phyloP scores from a whole-genome alignment of 345 rosid species.

The Brassica cretica region DNA sequence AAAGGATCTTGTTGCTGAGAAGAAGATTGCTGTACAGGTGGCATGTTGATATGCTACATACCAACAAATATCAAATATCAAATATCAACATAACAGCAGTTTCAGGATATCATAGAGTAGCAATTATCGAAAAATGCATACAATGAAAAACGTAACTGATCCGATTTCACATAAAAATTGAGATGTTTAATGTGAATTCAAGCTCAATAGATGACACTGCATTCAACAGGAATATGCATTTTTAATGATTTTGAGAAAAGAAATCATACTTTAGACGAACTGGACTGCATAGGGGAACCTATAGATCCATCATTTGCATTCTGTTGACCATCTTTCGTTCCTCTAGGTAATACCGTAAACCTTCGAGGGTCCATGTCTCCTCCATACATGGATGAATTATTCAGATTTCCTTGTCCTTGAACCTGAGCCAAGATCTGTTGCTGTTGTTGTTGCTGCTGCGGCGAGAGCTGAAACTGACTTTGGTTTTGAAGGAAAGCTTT shows the following conservation, averaged over 20 bases:
- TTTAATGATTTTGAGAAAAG: slow-evolving; percentile 12
- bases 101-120: no score
- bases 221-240: slow-evolving; percentile 21
- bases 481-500: slow-evolving; percentile 65
- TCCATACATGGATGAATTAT: slow-evolving; percentile 66
- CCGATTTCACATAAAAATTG: slow-evolving; percentile 18
- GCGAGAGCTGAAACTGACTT: slow-evolving; percentile 78
- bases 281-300: slow-evolving; percentile 97
- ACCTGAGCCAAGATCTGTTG: slow-evolving; percentile 81
- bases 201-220: slow-evolving; percentile 11
- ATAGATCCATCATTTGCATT: slow-evolving; percentile 77
- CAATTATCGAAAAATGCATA: slow-evolving; percentile 7
- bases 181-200: neutral
- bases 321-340: slow-evolving; percentile 84
- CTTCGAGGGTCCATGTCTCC: slow-evolving; percentile 86
- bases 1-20: slow-evolving; percentile 86
- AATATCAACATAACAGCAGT: no score
- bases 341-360: slow-evolving; percentile 75
- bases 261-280: slow-evolving; percentile 75
- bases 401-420: slow-evolving; percentile 80
- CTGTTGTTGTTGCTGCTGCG: slow-evolving; percentile 92
- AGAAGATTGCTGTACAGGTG: slow-evolving; percentile 81
- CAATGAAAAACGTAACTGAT: slow-evolving; percentile 20
- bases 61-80: neutral
- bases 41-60: slow-evolving; percentile 75